These are phyloP conservation scores for Fusarium floridanum DNA, from an alignment of 2,329 filamentous ascomycete species.

Conservation along the genomic window DNA sequence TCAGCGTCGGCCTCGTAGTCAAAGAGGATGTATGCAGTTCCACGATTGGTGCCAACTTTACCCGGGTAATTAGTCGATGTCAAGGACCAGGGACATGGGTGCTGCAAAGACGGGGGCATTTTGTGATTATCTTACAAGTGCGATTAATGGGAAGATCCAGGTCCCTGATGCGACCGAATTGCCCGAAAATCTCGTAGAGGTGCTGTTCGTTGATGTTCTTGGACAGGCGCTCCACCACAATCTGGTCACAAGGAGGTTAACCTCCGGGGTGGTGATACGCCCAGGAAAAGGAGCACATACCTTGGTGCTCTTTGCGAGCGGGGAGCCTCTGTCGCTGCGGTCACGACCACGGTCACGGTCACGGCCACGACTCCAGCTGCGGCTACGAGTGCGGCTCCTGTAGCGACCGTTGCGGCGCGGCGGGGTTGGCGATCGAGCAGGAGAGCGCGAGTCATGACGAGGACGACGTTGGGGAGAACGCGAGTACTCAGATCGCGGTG, in stretches of 20 bases:
- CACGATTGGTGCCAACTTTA: constrained; percentile 87
- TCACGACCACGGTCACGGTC: constrained; percentile 47
- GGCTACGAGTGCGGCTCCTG: constrained; percentile 46
- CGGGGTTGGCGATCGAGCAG: constrained; percentile 50
- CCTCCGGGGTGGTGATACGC: neutral
- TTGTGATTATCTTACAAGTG: constrained; percentile 71
- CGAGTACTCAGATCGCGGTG: constrained; percentile 51
- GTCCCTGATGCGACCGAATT: constrained; percentile 87
- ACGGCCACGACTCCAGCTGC: constrained; percentile 49
- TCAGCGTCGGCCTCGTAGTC: constrained; percentile 83
- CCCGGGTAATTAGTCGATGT: constrained; percentile 26
- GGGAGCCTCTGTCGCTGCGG: constrained; percentile 54
- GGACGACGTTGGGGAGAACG: constrained; percentile 50
- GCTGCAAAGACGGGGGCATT: constrained; percentile 2
- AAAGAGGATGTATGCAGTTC: constrained; percentile 93
- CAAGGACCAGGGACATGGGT: constrained; percentile 14
- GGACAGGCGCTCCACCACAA: constrained; percentile 95
- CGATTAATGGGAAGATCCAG: constrained; percentile 92
- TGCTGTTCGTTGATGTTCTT: constrained; percentile 94
- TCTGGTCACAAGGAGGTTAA: constrained; percentile 63
- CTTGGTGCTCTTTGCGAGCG: constrained; percentile 65
- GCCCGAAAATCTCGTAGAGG: constrained; percentile 90
- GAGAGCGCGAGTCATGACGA: constrained; percentile 51
- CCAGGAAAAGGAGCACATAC: constrained; percentile 49
- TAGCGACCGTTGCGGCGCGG: constrained; percentile 52